Evolutionary conservation across 306 rosid species (phyloP).

Genomic region (Gastrolobium villosum): DNA sequence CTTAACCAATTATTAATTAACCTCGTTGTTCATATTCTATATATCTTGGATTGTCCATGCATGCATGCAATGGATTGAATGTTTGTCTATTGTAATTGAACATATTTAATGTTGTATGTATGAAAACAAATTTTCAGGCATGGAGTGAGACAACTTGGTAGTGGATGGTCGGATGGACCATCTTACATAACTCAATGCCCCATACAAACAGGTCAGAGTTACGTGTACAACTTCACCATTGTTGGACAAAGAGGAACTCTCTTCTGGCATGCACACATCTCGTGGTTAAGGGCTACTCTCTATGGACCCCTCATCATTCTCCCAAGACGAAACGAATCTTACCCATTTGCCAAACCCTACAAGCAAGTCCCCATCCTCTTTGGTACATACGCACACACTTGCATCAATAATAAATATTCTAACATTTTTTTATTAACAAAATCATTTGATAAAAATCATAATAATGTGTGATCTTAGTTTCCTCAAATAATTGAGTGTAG

Average conservation of each 20-base stretch:
- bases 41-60: too few relatives aligned
- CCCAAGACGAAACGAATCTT: slow-evolving; percentile 48
- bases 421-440: not conserved
- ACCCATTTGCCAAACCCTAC: slow-evolving; percentile 58
- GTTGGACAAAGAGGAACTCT: slow-evolving; percentile 58
- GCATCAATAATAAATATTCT: not conserved
- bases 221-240: slow-evolving; percentile 54
- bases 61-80: slow-evolving; percentile 1
- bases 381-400: slow-evolving; percentile 30
- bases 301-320: slow-evolving; percentile 57
- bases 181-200: slow-evolving; percentile 61
- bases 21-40: too few relatives aligned
- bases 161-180: slow-evolving; percentile 61
- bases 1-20: not conserved
- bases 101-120: too few relatives aligned
- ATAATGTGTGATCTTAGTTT: too few relatives aligned
- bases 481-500: too few relatives aligned
- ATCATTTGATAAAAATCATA: too few relatives aligned
- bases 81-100: not conserved
- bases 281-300: slow-evolving; percentile 53
- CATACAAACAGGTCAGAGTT: slow-evolving; percentile 51
- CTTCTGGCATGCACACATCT: slow-evolving; percentile 5
- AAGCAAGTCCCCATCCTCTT: slow-evolving; percentile 50
- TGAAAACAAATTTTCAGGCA: slow-evolving; percentile 45
- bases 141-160: slow-evolving; percentile 54